Percentiles rank a stretch among this genome's conserved stretches.
Conservation (phyloP, 768 basidiomycete genomes). For the Mycena rebaudengoi region DNA sequence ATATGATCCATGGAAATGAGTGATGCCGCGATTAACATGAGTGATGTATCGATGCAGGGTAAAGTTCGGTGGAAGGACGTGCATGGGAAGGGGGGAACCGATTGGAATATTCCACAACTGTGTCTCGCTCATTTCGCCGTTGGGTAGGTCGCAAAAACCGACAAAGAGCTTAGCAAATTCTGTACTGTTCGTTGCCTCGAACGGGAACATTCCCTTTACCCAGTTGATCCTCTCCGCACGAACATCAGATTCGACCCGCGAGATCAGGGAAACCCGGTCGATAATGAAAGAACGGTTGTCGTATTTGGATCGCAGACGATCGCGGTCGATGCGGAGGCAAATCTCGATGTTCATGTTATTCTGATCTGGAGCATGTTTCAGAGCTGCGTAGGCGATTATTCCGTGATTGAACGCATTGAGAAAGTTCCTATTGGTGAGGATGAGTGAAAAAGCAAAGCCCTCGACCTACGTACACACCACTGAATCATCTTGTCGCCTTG, state of each 20-base stretch:
- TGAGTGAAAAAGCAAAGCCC: neutral
- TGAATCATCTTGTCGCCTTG: neutral
- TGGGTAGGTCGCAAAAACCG: neutral
- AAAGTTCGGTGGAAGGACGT: neutral
- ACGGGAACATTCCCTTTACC: neutral
- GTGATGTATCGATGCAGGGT: slow-evolving; percentile 13
- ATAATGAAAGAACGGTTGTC: slow-evolving; percentile 11
- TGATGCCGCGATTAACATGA: slow-evolving; percentile 16
- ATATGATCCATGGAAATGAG: slow-evolving; percentile 8
- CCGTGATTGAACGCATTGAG: neutral
- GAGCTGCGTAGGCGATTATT: neutral
- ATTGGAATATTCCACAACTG: neutral
- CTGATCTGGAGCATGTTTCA: too few relatives aligned
- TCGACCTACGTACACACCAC: neutral
- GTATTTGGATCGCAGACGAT: slow-evolving; percentile 2
- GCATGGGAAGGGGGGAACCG: neutral
- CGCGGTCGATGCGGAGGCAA: neutral
- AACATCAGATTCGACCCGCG: neutral
- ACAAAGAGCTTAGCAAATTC: slow-evolving; percentile 1
- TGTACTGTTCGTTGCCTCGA: neutral
- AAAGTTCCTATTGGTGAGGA: neutral
- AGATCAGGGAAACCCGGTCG: neutral
- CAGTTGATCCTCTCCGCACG: neutral
- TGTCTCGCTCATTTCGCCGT: neutral
- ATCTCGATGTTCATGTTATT: neutral